phyloP scores from a whole-genome alignment of 768 basidiomycete genomes.

The Boletus tylopilopsis region DNA sequence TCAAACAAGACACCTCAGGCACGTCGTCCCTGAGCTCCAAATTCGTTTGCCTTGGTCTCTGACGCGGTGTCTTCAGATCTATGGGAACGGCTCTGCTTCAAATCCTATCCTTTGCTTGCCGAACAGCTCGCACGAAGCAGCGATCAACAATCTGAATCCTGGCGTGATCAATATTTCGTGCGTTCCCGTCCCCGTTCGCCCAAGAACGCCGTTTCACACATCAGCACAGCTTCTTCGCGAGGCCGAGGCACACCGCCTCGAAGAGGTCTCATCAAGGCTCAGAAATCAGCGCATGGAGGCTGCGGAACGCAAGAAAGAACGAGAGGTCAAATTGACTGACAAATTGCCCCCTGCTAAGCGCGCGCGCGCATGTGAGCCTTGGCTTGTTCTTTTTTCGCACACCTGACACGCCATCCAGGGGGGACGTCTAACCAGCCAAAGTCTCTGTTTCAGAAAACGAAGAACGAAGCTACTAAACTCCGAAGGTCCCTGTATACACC shows the following conservation, averaged over 20 bases:
- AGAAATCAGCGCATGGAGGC: slow-evolving; percentile 65
- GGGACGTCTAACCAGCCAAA: slow-evolving; percentile 46
- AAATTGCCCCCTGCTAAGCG: slow-evolving; percentile 66
- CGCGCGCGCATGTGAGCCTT: slow-evolving; percentile 50
- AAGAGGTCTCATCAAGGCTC: slow-evolving; percentile 58
- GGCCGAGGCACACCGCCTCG: slow-evolving; percentile 59
- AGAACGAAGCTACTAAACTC: slow-evolving; percentile 62
- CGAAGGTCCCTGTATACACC: slow-evolving; percentile 57
- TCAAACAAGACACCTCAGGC: slow-evolving; percentile 57
- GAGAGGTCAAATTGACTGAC: slow-evolving; percentile 73
- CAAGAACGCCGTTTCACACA: slow-evolving; percentile 3
- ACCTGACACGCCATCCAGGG: slow-evolving; percentile 33
- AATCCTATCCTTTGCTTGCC: slow-evolving; percentile 51
- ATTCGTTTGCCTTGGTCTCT: background rate
- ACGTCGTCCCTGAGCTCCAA: slow-evolving; percentile 12
- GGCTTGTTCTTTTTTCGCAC: background rate
- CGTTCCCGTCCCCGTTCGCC: slow-evolving; percentile 18
- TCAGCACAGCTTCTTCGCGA: slow-evolving; percentile 48
- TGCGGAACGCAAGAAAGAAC: slow-evolving; percentile 72
- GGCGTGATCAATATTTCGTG: slow-evolving; percentile 70
- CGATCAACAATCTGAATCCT: slow-evolving; percentile 51
- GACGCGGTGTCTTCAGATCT: slow-evolving; percentile 43
- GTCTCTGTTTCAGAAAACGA: slow-evolving; percentile 75
- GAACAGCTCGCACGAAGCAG: slow-evolving; percentile 43
- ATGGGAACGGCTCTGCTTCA: slow-evolving; percentile 64